Conservation (phyloP, 78 protist genomes). For the Carpediemonas membranifera region DNA sequence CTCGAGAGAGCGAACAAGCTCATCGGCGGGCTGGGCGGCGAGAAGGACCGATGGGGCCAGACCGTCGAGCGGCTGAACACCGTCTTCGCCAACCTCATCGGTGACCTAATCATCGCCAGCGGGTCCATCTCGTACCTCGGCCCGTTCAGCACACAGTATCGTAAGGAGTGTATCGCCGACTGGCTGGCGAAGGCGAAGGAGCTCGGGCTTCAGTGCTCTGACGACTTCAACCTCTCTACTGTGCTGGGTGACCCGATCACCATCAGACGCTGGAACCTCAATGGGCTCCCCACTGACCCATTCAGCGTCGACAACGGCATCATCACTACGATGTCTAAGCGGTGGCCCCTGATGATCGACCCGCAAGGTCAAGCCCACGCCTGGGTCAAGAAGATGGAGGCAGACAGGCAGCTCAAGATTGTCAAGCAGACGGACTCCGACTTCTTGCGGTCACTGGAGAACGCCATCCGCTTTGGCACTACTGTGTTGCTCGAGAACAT, state of each 20-base stretch:
- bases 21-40: conserved; percentile 44
- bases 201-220: background rate
- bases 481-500: conserved; percentile 21
- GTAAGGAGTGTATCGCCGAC: background rate
- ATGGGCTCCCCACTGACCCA: conserved; percentile 56
- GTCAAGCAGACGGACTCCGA: conserved; percentile 1
- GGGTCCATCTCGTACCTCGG: conserved; percentile 37
- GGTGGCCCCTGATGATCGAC: conserved; percentile 78
- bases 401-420: conserved; percentile 1
- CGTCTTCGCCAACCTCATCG: background rate
- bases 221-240: conserved; percentile 8
- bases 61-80: background rate
- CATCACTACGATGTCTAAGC: conserved; percentile 30
- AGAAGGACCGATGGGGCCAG: conserved; percentile 31
- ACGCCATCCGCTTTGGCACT: conserved; percentile 14
- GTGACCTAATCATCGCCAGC: conserved; percentile 24
- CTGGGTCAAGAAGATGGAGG: conserved; percentile 38
- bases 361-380: conserved; percentile 61
- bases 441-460: conserved; percentile 6
- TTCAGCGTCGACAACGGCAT: conserved; percentile 70
- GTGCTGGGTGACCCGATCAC: conserved; percentile 50
- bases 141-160: conserved; percentile 26
- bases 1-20: conserved; percentile 41
- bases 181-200: no score
- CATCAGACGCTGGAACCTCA: conserved; percentile 52